Conservation (phyloP, 495 filamentous ascomycete species). For the Thermochaetoides thermophila region DNA sequence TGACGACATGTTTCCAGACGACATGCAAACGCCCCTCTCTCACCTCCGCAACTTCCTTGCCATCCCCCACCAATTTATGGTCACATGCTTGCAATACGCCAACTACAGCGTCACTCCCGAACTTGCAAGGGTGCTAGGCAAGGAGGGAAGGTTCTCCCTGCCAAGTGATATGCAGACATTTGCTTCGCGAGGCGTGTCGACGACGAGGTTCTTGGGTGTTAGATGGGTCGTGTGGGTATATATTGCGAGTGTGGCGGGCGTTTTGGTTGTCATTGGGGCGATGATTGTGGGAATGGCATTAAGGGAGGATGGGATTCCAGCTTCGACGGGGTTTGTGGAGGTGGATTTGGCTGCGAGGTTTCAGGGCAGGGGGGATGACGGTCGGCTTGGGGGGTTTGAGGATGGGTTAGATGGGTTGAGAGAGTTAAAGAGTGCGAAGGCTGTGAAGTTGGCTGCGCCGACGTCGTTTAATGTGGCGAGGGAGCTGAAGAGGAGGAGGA, state of each 20-base stretch:
- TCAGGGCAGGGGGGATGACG: neutral
- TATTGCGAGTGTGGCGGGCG: neutral
- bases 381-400: neutral
- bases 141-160: neutral
- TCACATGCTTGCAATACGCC: slow-evolving; percentile 1
- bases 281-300: neutral
- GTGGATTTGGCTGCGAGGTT: slow-evolving; percentile 4
- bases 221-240: slow-evolving; percentile 1
- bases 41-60: slow-evolving; percentile 6
- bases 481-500: slow-evolving; percentile 3
- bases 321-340: slow-evolving; percentile 1
- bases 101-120: slow-evolving; percentile 2
- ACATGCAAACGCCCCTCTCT: neutral
- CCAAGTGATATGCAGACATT: neutral
- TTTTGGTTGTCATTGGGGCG: neutral
- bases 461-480: slow-evolving; percentile 1
- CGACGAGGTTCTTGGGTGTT: neutral
- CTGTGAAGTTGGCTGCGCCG: neutral
- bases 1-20: slow-evolving; percentile 5
- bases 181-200: neutral
- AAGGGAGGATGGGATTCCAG: neutral
- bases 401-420: neutral
- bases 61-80: slow-evolving; percentile 4
- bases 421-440: neutral
- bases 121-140: neutral